These are phyloP conservation scores for Ophiosphaerella herpotricha DNA, from an alignment of 2,329 filamentous ascomycete species.

Conservation along the genomic window DNA sequence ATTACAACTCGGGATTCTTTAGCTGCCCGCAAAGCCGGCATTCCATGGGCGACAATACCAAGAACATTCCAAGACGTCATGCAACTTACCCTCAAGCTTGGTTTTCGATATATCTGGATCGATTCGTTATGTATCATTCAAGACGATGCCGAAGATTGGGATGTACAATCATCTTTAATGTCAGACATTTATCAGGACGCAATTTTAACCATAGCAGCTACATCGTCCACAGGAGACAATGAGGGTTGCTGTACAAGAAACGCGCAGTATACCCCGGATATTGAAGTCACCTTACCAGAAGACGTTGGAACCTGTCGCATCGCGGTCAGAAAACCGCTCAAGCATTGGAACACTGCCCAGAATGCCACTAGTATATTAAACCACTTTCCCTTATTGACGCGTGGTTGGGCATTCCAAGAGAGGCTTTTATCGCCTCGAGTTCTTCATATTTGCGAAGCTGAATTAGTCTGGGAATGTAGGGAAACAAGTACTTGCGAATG, in stretches of 20 bases:
- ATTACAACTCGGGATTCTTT: conserved; percentile 2
- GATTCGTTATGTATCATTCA: conserved; percentile 24
- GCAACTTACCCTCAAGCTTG: conserved; percentile 13
- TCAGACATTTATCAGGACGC: conserved; percentile 14
- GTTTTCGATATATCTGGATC: conserved; percentile 30
- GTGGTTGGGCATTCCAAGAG: conserved; percentile 23
- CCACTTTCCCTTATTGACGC: conserved; percentile 9
- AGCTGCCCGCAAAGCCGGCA: conserved; percentile 1
- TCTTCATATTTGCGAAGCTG: conserved; percentile 16
- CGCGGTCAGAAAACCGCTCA: conserved; percentile 8
- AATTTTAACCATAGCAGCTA: conserved; percentile 11
- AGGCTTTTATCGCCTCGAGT: conserved; percentile 17
- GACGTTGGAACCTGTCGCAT: conserved; percentile 7
- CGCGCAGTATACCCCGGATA: neutral
- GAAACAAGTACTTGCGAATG: conserved; percentile 19
- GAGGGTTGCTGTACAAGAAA: conserved; percentile 3
- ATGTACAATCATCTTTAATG: conserved; percentile 11
- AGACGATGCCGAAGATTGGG: conserved; percentile 15
- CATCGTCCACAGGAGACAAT: conserved; percentile 3
- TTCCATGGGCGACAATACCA: conserved; percentile 7
- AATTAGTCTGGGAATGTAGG: conserved; percentile 26
- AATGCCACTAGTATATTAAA: neutral
- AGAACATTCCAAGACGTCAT: conserved; percentile 9
- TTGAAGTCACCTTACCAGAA: conserved; percentile 4
- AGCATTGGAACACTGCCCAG: conserved; percentile 6